Percentiles rank a stretch among this genome's conserved stretches.
phyloP scores from a whole-genome alignment of 1,284 basidiomycete species.

The Meira nashicola region DNA sequence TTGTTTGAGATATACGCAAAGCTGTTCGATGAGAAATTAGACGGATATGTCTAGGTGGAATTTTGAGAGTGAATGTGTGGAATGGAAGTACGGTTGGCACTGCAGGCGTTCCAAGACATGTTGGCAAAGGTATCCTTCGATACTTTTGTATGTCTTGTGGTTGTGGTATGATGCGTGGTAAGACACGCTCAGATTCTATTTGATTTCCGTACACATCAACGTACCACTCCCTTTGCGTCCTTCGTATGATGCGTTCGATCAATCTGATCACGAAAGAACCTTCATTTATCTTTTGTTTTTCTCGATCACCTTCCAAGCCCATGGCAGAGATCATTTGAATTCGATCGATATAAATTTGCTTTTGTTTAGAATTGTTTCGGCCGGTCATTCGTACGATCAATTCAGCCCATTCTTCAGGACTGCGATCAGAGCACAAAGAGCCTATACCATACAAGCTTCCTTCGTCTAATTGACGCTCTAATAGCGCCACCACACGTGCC shows the following conservation, averaged over 20 bases:
- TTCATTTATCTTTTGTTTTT: slow-evolving; percentile 55
- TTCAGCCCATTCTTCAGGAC: slow-evolving; percentile 58
- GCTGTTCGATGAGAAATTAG: slow-evolving; percentile 63
- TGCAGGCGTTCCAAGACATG: slow-evolving; percentile 55
- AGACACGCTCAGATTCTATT: background rate
- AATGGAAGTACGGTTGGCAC: slow-evolving; percentile 63
- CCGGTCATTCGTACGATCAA: slow-evolving; percentile 51
- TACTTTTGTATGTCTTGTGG: slow-evolving; percentile 31
- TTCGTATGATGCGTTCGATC: slow-evolving; percentile 59
- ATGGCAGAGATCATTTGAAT: slow-evolving; percentile 54
- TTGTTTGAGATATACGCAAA: slow-evolving; percentile 59
- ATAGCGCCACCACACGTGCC: slow-evolving; percentile 55
- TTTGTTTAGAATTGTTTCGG: slow-evolving; percentile 38
- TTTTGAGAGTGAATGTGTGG: slow-evolving; percentile 62
- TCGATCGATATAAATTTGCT: slow-evolving; percentile 13
- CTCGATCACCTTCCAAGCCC: slow-evolving; percentile 37
- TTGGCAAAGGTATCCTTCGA: slow-evolving; percentile 52
- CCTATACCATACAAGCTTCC: slow-evolving; percentile 56
- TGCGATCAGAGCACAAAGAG: slow-evolving; percentile 53
- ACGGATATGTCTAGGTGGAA: slow-evolving; percentile 58
- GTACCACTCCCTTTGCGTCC: slow-evolving; percentile 61
- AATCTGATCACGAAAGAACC: slow-evolving; percentile 61
- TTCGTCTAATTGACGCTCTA: slow-evolving; percentile 58
- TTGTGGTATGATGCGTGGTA: slow-evolving; percentile 6
- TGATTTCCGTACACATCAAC: slow-evolving; percentile 42